phyloP scores from a whole-genome alignment of 371 early-diverging fungal genomes.

The Chytridiales sp. region DNA sequence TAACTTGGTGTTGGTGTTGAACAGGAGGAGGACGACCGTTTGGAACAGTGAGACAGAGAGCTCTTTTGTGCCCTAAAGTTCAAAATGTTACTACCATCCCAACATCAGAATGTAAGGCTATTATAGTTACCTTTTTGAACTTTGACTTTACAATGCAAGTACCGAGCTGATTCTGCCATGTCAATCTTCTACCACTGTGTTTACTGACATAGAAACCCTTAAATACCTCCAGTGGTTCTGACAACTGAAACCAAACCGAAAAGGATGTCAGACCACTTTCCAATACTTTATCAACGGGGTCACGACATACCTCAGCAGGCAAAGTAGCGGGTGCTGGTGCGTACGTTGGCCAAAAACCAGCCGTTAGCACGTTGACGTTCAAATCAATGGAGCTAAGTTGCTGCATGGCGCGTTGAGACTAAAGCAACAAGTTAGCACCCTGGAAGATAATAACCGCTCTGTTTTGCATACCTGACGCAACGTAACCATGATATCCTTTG shows the following conservation, averaged over 20 bases:
- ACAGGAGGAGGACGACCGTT: conserved; percentile 69
- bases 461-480: conserved; percentile 27
- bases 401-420: conserved; percentile 23
- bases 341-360: conserved; percentile 89
- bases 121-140: conserved; percentile 50
- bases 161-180: conserved; percentile 83
- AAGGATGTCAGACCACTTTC: neutral
- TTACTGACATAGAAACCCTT: conserved; percentile 70
- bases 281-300: neutral
- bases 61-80: conserved; percentile 65
- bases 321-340: conserved; percentile 62
- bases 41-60: conserved; percentile 73
- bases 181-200: conserved; percentile 75
- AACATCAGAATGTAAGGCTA: too few relatives aligned
- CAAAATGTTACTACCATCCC: neutral
- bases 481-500: conserved; percentile 32
- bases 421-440: conserved; percentile 4
- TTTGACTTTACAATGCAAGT: conserved; percentile 67
- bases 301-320: conserved; percentile 61
- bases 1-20: conserved; percentile 60
- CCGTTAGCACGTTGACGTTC: conserved; percentile 77
- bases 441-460: conserved; percentile 13
- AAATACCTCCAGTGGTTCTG: conserved; percentile 63
- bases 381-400: conserved; percentile 38
- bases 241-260: conserved; percentile 52